Conservation (phyloP, 305 asterid species). For the Fraxinus platypoda region DNA sequence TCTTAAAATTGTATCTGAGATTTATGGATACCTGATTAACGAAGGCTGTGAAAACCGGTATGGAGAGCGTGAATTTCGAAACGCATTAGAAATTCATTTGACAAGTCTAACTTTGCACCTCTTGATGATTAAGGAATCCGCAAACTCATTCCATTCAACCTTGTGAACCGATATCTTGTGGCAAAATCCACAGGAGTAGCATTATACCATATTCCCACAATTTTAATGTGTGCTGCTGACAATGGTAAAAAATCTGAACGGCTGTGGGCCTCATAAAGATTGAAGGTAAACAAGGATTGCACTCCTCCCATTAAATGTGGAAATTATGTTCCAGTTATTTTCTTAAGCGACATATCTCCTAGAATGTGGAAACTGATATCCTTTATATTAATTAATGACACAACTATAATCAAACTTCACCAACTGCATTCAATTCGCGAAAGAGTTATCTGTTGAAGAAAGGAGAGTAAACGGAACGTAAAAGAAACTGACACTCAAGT, state of each 20-base stretch:
- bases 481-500: constrained; percentile 9
- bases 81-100: neutral
- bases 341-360: neutral
- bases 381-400: neutral
- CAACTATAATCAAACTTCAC: neutral
- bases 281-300: neutral
- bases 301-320: neutral
- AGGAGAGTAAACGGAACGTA: neutral
- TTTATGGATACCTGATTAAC: neutral
- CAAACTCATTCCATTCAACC: neutral
- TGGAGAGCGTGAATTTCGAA: neutral
- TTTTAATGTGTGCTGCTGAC: neutral
- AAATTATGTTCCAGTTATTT: neutral
- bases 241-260: constrained; percentile 13
- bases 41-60: neutral
- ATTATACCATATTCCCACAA: constrained; percentile 6
- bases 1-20: neutral
- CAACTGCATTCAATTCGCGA: neutral
- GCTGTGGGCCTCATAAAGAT: neutral
- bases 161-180: neutral
- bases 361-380: neutral
- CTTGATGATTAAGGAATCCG: constrained; percentile 2
- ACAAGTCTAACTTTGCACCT: neutral
- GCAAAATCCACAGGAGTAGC: constrained; percentile 7
- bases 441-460: constrained; percentile 13